A percentile compares a stretch with the other conserved stretches of the same genome.
phyloP scores from a whole-genome alignment of 2,329 filamentous ascomycete genomes.

The Hypoxylon sp. region DNA sequence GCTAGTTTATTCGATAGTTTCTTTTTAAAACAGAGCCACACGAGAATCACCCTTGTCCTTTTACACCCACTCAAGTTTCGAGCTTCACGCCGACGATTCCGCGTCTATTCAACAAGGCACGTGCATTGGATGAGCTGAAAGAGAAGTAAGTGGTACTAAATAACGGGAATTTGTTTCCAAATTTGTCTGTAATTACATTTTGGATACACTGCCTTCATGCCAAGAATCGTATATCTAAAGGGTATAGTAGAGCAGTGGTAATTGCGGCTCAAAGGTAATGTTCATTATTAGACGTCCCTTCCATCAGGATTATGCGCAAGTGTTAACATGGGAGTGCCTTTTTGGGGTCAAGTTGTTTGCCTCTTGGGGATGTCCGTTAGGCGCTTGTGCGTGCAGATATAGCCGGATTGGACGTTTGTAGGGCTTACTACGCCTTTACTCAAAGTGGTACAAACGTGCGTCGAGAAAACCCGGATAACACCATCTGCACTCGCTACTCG shows the following conservation, averaged over 20 bases:
- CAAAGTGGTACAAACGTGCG: constrained; percentile 3
- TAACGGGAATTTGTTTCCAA: neutral
- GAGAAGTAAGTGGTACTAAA: neutral
- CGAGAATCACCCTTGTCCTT: constrained; percentile 6
- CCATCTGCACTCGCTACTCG: neutral
- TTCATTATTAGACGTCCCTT: neutral
- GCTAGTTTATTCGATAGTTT: neutral
- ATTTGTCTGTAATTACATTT: neutral
- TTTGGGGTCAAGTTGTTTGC: neutral
- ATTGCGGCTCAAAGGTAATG: neutral
- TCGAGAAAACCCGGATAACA: constrained; percentile 6
- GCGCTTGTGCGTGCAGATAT: neutral
- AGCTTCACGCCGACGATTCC: neutral
- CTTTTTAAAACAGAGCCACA: constrained; percentile 10
- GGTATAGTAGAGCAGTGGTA: neutral
- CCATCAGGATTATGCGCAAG: neutral
- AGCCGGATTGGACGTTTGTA: neutral
- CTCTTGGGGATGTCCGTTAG: constrained; percentile 34
- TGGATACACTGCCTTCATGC: neutral
- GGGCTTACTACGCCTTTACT: constrained; percentile 1
- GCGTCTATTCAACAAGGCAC: neutral
- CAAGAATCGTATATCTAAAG: neutral
- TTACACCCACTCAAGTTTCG: neutral
- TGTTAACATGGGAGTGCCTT: neutral
- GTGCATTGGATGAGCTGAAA: neutral